These are phyloP conservation scores for Rhytidhysteron rufulum DNA, from an alignment of 2,329 filamentous ascomycete genomes.

Conservation along the genomic window DNA sequence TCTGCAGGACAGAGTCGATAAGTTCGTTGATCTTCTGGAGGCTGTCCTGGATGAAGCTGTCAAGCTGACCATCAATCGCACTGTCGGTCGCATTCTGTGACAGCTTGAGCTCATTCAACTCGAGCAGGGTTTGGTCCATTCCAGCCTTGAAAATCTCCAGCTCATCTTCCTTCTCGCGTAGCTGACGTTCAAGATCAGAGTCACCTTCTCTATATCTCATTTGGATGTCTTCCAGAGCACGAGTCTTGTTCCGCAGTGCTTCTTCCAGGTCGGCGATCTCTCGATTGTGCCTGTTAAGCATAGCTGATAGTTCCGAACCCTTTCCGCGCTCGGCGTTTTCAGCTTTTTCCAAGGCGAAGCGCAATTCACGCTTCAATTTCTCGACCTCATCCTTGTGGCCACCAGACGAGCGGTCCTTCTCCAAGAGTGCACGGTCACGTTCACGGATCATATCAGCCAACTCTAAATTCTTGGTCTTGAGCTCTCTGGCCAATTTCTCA, in stretches of 20 bases:
- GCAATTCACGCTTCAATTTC: constrained; percentile 88
- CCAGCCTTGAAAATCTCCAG: constrained; percentile 96
- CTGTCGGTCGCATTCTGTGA: constrained; percentile 63
- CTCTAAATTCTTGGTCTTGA: constrained; percentile 99
- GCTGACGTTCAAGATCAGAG: constrained; percentile 77
- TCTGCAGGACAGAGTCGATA: constrained; percentile 92
- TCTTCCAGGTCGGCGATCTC: constrained; percentile 97
- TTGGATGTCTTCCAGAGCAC: constrained; percentile 79
- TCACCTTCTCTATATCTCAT: constrained; percentile 74
- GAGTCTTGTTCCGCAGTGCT: constrained; percentile 79
- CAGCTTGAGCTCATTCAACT: constrained; percentile 79
- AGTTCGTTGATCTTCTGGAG: constrained; percentile 94
- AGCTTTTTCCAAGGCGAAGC: constrained; percentile 84
- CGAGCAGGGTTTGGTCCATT: constrained; percentile 93
- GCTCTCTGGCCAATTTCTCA: constrained; percentile 92
- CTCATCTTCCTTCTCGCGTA: constrained; percentile 95
- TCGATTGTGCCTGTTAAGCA: constrained; percentile 93
- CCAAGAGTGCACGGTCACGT: constrained; percentile 86
- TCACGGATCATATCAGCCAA: constrained; percentile 98
- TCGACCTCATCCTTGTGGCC: constrained; percentile 90
- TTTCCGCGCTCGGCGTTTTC: constrained; percentile 92
- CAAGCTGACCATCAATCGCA: constrained; percentile 84
- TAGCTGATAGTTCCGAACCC: constrained; percentile 88
- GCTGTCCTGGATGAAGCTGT: constrained; percentile 80
- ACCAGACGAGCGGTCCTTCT: constrained; percentile 82